Evolutionary conservation across 1,284 basidiomycete species (phyloP).

Genomic region (Apiotrichum laibachii): DNA sequence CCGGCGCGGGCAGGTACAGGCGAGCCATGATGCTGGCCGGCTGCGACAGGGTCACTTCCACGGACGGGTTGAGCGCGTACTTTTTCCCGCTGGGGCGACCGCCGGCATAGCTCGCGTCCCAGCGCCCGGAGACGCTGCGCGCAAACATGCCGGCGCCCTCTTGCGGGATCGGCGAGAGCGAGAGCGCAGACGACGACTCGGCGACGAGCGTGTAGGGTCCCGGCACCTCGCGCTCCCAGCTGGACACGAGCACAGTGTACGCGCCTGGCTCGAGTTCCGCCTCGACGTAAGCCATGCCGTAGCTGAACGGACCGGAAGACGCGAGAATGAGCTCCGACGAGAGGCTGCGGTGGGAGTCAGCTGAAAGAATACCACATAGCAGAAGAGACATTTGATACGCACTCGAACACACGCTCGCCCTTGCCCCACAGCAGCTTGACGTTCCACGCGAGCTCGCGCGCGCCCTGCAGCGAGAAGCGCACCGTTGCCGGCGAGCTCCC

Average conservation of each 20-base stretch:
- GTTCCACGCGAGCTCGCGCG: constrained; percentile 71
- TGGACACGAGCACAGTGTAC: constrained; percentile 77
- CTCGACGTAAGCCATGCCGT: constrained; percentile 65
- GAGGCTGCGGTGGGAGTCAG: constrained; percentile 51
- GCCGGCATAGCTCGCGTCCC: constrained; percentile 61
- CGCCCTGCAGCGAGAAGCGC: constrained; percentile 59
- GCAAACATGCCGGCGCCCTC: constrained; percentile 91
- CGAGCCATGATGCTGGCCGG: constrained; percentile 59
- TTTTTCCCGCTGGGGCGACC: constrained; percentile 65
- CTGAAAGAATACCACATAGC: neutral
- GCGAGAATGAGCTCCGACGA: constrained; percentile 10
- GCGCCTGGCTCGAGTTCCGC: constrained; percentile 57
- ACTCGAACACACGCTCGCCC: constrained; percentile 72
- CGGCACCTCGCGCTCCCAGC: constrained; percentile 69
- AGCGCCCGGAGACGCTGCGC: constrained; percentile 63
- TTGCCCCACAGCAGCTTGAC: constrained; percentile 71
- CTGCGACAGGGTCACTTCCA: constrained; percentile 60
- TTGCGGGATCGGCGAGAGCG: constrained; percentile 54
- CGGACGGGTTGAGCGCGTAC: constrained; percentile 68
- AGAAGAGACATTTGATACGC: constrained; percentile 42
- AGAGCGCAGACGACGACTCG: constrained; percentile 59
- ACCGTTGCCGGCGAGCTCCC: constrained; percentile 52
- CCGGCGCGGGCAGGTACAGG: constrained; percentile 21
- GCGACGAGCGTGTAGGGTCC: constrained; percentile 66
- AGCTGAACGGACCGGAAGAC: constrained; percentile 72